Evolutionary conservation across 495 filamentous ascomycete genomes (phyloP).

Genomic region (Tuber umbilicatum): DNA sequence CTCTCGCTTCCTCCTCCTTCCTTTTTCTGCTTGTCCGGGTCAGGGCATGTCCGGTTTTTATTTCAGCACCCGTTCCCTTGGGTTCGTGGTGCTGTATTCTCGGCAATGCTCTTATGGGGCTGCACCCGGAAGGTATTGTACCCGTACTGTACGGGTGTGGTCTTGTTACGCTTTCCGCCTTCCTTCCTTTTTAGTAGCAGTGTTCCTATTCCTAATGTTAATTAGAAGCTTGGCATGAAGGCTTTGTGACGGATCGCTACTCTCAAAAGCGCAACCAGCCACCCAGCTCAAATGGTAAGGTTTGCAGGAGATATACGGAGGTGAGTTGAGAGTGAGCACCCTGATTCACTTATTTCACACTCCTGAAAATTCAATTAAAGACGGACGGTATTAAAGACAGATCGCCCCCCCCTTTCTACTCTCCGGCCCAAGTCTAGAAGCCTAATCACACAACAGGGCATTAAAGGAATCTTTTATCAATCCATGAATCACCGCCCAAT

Average conservation of each 20-base stretch:
- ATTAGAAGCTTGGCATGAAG: too few relatives aligned
- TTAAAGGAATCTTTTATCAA: conserved; percentile 23
- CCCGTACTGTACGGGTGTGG: background rate
- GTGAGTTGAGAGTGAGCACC: background rate
- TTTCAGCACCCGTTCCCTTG: too few relatives aligned
- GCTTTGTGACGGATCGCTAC: background rate
- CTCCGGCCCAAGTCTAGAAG: background rate
- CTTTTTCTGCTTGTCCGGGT: too few relatives aligned
- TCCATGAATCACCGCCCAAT: conserved; percentile 20
- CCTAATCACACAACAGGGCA: background rate
- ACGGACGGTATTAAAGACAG: background rate
- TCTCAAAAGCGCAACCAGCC: background rate
- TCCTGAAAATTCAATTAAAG: background rate
- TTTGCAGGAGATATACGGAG: background rate
- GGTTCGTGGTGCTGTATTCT: background rate
- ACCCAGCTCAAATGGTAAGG: too few relatives aligned
- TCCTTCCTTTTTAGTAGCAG: background rate
- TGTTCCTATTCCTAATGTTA: too few relatives aligned
- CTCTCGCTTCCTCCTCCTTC: too few relatives aligned
- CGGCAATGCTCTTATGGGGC: background rate
- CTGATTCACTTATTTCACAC: background rate
- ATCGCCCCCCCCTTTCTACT: background rate
- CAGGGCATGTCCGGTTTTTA: too few relatives aligned
- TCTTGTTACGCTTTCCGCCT: background rate
- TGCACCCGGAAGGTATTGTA: background rate